Evolutionary conservation across 805 yeast genomes (phyloP).

Genomic region (Saccharomycopsis sp.): DNA sequence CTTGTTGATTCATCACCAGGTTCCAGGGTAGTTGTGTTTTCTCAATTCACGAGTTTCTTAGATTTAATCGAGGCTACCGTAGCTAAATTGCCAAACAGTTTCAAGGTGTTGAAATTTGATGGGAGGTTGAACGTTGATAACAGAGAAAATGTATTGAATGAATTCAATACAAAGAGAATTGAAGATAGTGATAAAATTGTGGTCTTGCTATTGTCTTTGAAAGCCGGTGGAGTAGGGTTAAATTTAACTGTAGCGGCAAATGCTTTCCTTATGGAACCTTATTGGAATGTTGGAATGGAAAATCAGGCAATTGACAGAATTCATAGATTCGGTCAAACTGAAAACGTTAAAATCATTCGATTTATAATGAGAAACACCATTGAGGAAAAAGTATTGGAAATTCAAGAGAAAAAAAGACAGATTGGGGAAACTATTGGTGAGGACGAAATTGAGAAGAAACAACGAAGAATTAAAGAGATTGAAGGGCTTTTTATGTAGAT

Average conservation of each 20-base stretch:
- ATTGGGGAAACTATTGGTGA: constrained; percentile 75
- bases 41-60: constrained; percentile 80
- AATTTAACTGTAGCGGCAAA: constrained; percentile 97
- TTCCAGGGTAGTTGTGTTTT: constrained; percentile 78
- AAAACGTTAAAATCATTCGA: constrained; percentile 94
- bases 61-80: constrained; percentile 68
- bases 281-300: constrained; percentile 99
- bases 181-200: too few relatives aligned
- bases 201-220: constrained; percentile 56
- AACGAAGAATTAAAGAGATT: constrained; percentile 65
- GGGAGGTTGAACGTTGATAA: constrained; percentile 67
- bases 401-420: constrained; percentile 60
- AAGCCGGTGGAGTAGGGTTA: constrained; percentile 97
- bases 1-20: constrained; percentile 50
- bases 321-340: constrained; percentile 95
- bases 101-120: constrained; percentile 65
- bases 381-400: constrained; percentile 53
- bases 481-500: constrained; percentile 49
- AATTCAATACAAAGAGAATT: constrained; percentile 38
- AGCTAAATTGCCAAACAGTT: constrained; percentile 34
- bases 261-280: constrained; percentile 94
- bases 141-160: constrained; percentile 51
- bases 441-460: constrained; percentile 67
- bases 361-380: constrained; percentile 93
- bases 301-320: constrained; percentile 98